A percentile compares a stretch with the other conserved stretches of the same genome.
Conservation (phyloP, 2,329 filamentous ascomycete species). For the Exophiala lecanii-corni region DNA sequence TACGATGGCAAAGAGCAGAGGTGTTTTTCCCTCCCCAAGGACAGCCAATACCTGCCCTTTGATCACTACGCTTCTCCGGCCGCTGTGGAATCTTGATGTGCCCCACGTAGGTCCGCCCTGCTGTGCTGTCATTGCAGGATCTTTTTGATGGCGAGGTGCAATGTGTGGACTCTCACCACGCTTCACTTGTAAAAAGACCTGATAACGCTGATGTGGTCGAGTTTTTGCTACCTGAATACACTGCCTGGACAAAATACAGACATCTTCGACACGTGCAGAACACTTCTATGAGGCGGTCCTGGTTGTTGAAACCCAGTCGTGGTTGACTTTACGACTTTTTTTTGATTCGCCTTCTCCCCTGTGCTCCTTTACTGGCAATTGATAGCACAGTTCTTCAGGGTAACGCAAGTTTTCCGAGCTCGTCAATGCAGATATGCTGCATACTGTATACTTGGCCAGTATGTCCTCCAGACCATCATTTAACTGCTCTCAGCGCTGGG, state of each 20-base stretch:
- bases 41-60: slow-evolving; percentile 23
- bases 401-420: slow-evolving; percentile 6
- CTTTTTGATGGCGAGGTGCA: slow-evolving; percentile 16
- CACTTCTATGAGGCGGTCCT: slow-evolving; percentile 10
- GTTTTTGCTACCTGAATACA: slow-evolving; percentile 14
- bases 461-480: slow-evolving; percentile 17
- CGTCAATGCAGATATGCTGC: slow-evolving; percentile 24
- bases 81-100: slow-evolving; percentile 26
- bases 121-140: slow-evolving; percentile 28
- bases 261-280: slow-evolving; percentile 11
- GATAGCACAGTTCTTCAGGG: slow-evolving; percentile 21
- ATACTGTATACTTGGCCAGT: slow-evolving; percentile 27
- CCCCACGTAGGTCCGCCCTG: slow-evolving; percentile 27
- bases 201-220: slow-evolving; percentile 17
- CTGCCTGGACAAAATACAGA: slow-evolving; percentile 11
- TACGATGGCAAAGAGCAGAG: slow-evolving; percentile 22
- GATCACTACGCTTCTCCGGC: slow-evolving; percentile 22
- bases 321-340: slow-evolving; percentile 7
- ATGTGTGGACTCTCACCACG: slow-evolving; percentile 15
- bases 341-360: slow-evolving; percentile 6
- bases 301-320: slow-evolving; percentile 9
- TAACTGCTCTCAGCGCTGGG: too few species aligned
- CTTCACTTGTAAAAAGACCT: slow-evolving; percentile 19
- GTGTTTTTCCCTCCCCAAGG: slow-evolving; percentile 11
- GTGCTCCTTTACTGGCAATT: slow-evolving; percentile 10